phyloP scores from a whole-genome alignment of 768 basidiomycete species.

The Cantharellus anzutake region DNA sequence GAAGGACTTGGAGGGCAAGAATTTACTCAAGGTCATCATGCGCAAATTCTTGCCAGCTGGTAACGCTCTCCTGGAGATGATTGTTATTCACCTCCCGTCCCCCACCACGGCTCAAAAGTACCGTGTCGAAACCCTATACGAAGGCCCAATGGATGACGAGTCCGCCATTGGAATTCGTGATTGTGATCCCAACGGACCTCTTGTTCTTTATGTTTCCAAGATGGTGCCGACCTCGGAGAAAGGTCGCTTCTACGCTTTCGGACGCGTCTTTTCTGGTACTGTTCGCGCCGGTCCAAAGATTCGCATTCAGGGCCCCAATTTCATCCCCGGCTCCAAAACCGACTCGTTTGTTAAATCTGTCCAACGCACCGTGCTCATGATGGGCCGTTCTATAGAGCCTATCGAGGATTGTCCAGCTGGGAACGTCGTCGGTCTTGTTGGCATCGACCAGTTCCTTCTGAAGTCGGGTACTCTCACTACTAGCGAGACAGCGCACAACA shows the following conservation, averaged over 20 bases:
- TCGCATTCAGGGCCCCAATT: slow-evolving; percentile 99
- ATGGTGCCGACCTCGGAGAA: slow-evolving; percentile 99
- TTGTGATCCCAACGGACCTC: slow-evolving; percentile 89
- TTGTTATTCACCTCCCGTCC: slow-evolving; percentile 97
- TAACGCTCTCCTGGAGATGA: slow-evolving; percentile 98
- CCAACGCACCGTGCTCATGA: slow-evolving; percentile 98
- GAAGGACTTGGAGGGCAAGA: slow-evolving; percentile 87
- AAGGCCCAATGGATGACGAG: slow-evolving; percentile 99
- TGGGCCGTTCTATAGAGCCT: slow-evolving; percentile 96
- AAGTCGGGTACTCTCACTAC: slow-evolving; percentile 97
- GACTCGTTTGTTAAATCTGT: slow-evolving; percentile 96
- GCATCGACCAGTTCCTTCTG: slow-evolving; percentile 99
- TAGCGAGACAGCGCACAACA: slow-evolving; percentile 98
- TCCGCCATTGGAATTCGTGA: slow-evolving; percentile 96
- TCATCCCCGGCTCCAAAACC: slow-evolving; percentile 94
- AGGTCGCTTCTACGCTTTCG: slow-evolving; percentile 99
- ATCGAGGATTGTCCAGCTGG: slow-evolving; percentile 99
- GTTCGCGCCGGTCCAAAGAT: slow-evolving; percentile 94
- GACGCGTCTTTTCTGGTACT: slow-evolving; percentile 98
- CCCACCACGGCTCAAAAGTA: slow-evolving; percentile 94
- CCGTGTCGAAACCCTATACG: slow-evolving; percentile 98
- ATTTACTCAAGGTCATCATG: slow-evolving; percentile 94
- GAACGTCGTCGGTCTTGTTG: slow-evolving; percentile 97
- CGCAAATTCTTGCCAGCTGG: slow-evolving; percentile 98
- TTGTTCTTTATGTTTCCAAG: slow-evolving; percentile 97